Evolutionary conservation across 78 protist species (phyloP).

Genomic region (Dictyostelium capitatum): DNA sequence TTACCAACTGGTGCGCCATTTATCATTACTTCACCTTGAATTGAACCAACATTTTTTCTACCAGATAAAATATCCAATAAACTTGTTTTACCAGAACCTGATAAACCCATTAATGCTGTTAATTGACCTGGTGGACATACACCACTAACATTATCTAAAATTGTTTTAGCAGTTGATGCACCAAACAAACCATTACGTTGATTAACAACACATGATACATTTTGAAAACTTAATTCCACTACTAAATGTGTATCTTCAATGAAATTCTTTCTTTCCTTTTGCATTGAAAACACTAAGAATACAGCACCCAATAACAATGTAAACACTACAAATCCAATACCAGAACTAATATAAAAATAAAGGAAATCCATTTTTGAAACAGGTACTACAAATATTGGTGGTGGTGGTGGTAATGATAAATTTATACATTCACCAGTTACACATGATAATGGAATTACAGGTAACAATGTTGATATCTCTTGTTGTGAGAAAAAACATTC

Average conservation of each 20-base stretch:
- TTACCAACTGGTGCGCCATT: constrained; percentile 60
- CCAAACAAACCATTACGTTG: constrained; percentile 23
- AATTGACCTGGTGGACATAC: constrained; percentile 66
- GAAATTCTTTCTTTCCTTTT: constrained; percentile 34
- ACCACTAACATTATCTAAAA: constrained; percentile 74
- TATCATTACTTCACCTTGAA: constrained; percentile 50
- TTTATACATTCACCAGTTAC: constrained; percentile 51
- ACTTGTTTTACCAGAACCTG: constrained; percentile 83
- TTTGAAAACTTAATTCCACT: constrained; percentile 37
- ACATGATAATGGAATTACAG: constrained; percentile 50
- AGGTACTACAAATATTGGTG: constrained; percentile 20
- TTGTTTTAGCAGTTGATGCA: not conserved
- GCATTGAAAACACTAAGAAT: not conserved
- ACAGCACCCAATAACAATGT: not conserved
- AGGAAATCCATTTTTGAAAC: not conserved
- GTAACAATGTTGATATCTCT: not conserved
- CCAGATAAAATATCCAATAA: constrained; percentile 82
- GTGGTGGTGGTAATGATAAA: not conserved
- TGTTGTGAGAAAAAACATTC: constrained; percentile 34
- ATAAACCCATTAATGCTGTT: constrained; percentile 82
- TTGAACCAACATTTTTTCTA: constrained; percentile 79
- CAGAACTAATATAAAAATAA: constrained; percentile 1
- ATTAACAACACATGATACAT: constrained; percentile 33
- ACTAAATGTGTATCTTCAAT: constrained; percentile 19
- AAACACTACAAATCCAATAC: constrained; percentile 1